Base-by-base conservation (phyloP, 371 early-diverging fungal genomes). In the Umbelopsis sp. region DNA sequence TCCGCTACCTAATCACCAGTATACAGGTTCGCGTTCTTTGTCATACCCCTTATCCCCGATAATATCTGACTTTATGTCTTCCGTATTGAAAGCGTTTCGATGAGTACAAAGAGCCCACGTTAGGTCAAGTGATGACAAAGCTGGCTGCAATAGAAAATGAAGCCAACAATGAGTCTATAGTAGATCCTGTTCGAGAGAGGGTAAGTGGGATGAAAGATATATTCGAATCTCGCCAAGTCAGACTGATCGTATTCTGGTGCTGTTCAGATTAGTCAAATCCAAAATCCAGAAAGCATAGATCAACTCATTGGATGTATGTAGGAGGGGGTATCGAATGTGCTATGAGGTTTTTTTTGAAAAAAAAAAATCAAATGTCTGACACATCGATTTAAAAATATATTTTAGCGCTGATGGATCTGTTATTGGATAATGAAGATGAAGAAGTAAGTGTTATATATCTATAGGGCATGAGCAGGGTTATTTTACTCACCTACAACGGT, bases 351-450 rank as follows among this genome's bases (percentile, higher is more conserved):
- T 32, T 18, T 22, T 22, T 22, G n/a, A n/a, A 22, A 22, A 22
- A 22, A 22, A 22, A 22, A 22, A 22, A 22, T 22, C 66, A 6
- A 18, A 37, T 4, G n/a, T 7, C 45, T 50, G 12, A 29, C 0
- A 29, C 6, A 29, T 22, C 25, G 3, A 29, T 24, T 37, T 52
- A 53, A 5, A 46, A 50, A 38, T 18, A 32, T 16, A 20, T 37
- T 41, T 32, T 50, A 67, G 67, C 57, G 6, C 57, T 67, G 24
- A 67, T 67, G 44, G 57, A 57, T 44, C 44, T 67, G 24, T 41
- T 67, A 16, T 41, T 53, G n/a, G 67, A 67, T 22, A 57, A 57
- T 20, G 67, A 67, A 29, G 67, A 44, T 57, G 67, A 67, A 45
- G 67, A 53, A 45, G 52, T 50, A 67, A 22, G 22, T 29, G 29